Base-by-base conservation (phyloP, 306 rosid genomes). In the Senna tora region DNA sequence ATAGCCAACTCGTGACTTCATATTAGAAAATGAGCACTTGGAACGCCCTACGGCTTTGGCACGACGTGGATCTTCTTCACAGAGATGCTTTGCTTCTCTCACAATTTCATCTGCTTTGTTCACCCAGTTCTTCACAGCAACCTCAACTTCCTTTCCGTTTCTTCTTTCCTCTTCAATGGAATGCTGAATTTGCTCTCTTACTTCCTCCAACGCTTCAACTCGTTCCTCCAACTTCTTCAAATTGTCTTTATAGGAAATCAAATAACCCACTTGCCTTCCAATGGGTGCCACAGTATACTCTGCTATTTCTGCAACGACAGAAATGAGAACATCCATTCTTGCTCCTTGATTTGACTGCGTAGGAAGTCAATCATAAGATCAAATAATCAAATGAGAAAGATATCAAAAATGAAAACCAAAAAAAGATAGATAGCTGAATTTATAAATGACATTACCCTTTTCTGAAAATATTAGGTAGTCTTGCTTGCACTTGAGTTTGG, bases 211-310 rank as follows among this genome's bases (percentile, higher is more conserved):
- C 2, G n/a, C 7, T 1, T 32, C 12, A 13, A 34, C 25, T 5
- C 6, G 2, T 6, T 50, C 22, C n/a, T 21, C 3, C 2, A 54
- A 33, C 15, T 22, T 6, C 15, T 21, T 54, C n/a, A 77, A 25
- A 17, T 73, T 69, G 70, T 15, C 74, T 32, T 20, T 65, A 30
- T 55, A 77, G 32, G 51, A 14, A 6, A 64, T 4, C 0, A 73
- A 6, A 58, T 69, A 77, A 28, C 78, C 49, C 59, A 77, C 47
- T 41, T 63, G 76, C 8, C 73, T 57, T 42, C 13, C 42, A 67
- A 67, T 8, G 1, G 78, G 82, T 10, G 19, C 58, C 13, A 72
- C 10, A 2, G 64, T 28, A 5, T 57, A 76, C 7, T 63, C 69
- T 1, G 13, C 38, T 33, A 74, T 30, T 69, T 4, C 63, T 28